Percentiles rank a stretch among this genome's conserved stretches.
Evolutionary conservation across 202 grass and related monocot species (phyloP).

Genomic region (Bolboschoenoplectus hybrid): DNA sequence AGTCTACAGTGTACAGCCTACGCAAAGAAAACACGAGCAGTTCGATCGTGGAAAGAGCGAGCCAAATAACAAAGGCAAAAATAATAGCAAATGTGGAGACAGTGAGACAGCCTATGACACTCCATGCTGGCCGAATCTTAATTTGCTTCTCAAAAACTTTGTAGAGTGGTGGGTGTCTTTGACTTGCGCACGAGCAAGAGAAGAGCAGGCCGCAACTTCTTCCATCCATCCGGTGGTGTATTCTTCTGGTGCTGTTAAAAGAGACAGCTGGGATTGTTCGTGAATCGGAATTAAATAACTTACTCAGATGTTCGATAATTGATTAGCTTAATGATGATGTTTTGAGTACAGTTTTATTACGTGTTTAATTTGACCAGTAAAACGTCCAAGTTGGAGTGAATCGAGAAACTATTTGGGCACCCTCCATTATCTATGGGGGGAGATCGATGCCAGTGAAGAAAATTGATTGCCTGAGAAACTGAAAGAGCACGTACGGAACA

Average conservation of each 20-base stretch:
- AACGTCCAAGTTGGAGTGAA: no score
- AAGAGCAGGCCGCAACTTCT: neutral
- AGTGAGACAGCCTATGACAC: conserved; percentile 15
- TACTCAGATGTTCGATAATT: neutral
- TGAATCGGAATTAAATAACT: neutral
- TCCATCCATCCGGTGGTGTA: no score
- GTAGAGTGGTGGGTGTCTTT: neutral
- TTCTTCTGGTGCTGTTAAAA: neutral
- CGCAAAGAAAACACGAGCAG: neutral
- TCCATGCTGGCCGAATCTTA: conserved; percentile 16
- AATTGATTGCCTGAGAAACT: no score
- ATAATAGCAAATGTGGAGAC: conserved; percentile 25
- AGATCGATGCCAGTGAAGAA: no score
- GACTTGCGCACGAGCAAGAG: conserved; percentile 23
- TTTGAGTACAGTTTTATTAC: neutral
- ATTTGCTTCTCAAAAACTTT: neutral
- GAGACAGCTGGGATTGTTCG: neutral
- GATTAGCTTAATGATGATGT: neutral
- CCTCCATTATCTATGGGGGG: no score
- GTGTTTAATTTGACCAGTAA: no score
- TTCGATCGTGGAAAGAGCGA: neutral
- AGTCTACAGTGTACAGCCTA: neutral
- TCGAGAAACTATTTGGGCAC: no score
- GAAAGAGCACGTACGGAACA: neutral
- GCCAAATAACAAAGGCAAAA: neutral